Conservation (phyloP, 306 rosid genomes). For the Dalbergia cultrata region DNA sequence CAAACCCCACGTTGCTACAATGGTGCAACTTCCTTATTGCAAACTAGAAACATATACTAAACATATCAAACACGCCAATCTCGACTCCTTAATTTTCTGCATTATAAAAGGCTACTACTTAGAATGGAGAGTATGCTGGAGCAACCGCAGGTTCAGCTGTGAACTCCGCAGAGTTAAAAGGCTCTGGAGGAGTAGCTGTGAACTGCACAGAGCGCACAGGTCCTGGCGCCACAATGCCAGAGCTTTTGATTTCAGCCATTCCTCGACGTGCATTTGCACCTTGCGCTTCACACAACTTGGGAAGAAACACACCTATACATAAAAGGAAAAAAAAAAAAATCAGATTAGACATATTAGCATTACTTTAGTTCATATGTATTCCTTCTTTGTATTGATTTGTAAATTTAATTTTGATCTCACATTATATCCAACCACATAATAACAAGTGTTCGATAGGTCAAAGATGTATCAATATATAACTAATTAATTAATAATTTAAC, state of each 20-base stretch:
- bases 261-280: slow-evolving; percentile 58
- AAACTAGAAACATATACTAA: no score
- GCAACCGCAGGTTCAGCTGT: slow-evolving; percentile 33
- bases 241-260: slow-evolving; percentile 81
- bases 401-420: no score
- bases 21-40: background rate
- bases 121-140: slow-evolving; percentile 52
- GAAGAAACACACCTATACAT: slow-evolving; percentile 83
- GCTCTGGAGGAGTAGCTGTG: slow-evolving; percentile 38
- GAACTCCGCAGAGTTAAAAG: slow-evolving; percentile 19
- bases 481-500: no score
- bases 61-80: background rate
- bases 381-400: no score
- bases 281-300: slow-evolving; percentile 74
- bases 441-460: no score
- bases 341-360: background rate
- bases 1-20: background rate
- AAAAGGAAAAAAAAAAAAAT: no score
- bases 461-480: no score
- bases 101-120: background rate
- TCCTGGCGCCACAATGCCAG: slow-evolving; percentile 74
- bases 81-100: background rate
- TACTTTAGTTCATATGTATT: no score
- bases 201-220: slow-evolving; percentile 53
- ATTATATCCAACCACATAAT: no score